Evolutionary conservation across 768 basidiomycete species (phyloP), one percentile per base, ranked within the genome.

Genomic region (Trametes elegans): DNA sequence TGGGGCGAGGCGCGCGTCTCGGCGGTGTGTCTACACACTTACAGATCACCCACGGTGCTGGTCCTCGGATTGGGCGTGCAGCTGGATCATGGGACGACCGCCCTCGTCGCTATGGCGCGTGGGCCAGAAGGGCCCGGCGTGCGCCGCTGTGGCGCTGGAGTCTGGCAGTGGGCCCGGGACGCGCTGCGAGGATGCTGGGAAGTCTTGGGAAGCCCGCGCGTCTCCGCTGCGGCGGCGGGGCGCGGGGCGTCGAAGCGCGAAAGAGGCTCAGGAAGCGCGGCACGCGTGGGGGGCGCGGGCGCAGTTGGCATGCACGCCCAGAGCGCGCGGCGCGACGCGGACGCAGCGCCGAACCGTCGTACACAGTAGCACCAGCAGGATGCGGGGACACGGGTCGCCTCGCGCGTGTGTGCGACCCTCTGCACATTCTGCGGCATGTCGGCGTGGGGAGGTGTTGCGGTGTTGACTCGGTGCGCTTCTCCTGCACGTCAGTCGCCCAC

Each of bases 91-190:
- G 49, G 55, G 44, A 29, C 24, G 44, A 29, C 24, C 19, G 51
- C 55, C 55, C 55, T 40, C 55, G 55, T 57, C 55, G 55, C 49
- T 27, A 57, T 50, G 55, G 55, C 13, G 35, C 42, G 23, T 14
- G 34, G 51, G 11, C 42, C 18, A 52, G 50, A 52, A 52, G 23
- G 14, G 27, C n/a, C n/a, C 7, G 28, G 10, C 11, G 18, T 21
- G 19, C 18, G 24, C 18, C 28, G 18, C 43, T 18, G 40, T 24
- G 40, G 40, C 26, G 41, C 16, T 34, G 19, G 10, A 14, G 45
- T 18, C 24, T 1, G n/a, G n/a, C 27, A 19, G 36, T 19, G 46
- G 28, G 21, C 27, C n/a, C 24, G 28, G 38, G 23, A 21, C 18
- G 38, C 8, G 50, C 24, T 41, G 50, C 32, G 26, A 53, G 29